Percentiles rank a stretch among this genome's conserved stretches.
These are phyloP conservation scores for Nemophila menziesii DNA, from an alignment of 257 asterid genomes.

Conservation along the genomic window DNA sequence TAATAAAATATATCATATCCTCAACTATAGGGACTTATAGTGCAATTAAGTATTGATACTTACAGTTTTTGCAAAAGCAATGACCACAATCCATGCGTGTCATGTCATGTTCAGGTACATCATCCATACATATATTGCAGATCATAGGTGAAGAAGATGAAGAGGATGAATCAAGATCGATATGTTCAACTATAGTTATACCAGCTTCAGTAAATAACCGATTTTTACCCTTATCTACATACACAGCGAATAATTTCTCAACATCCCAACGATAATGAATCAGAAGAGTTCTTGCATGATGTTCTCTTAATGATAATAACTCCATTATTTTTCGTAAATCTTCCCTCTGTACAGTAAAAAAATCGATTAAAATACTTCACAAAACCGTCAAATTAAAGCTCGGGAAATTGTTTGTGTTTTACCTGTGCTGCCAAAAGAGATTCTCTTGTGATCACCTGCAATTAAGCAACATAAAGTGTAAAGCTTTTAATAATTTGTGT, in stretches of 20 bases:
- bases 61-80: constrained; percentile 82
- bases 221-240: constrained; percentile 74
- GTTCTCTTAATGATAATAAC: constrained; percentile 75
- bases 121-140: constrained; percentile 79
- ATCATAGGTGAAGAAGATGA: constrained; percentile 29
- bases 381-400: neutral
- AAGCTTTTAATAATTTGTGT: neutral
- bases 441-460: constrained; percentile 80
- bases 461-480: constrained; percentile 11
- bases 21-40: neutral
- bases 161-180: constrained; percentile 24
- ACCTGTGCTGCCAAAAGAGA: constrained; percentile 97
- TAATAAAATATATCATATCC: neutral
- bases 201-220: constrained; percentile 80
- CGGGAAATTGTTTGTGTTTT: neutral
- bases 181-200: constrained; percentile 34
- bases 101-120: constrained; percentile 38
- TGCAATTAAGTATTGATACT: constrained; percentile 16
- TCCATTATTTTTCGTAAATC: constrained; percentile 85
- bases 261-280: constrained; percentile 89
- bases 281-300: constrained; percentile 88
- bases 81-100: constrained; percentile 94
- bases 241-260: constrained; percentile 56
- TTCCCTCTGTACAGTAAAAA: constrained; percentile 40
- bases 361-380: neutral